Conservation (phyloP, 345 rosid genomes). For the Brassica nigra region DNA sequence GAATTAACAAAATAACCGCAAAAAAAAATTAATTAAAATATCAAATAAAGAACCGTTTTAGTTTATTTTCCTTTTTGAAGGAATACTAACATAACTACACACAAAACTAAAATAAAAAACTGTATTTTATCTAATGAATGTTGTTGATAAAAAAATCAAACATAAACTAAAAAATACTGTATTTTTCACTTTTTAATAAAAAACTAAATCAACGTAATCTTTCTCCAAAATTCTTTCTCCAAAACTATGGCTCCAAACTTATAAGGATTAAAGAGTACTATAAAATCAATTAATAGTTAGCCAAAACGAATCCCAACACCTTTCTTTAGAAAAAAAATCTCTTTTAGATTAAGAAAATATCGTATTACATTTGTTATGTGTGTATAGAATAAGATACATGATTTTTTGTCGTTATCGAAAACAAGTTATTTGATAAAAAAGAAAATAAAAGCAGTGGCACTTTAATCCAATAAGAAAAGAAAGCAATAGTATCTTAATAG, state of each 20-base stretch:
- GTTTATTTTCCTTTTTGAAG: not conserved
- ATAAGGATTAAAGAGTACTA: conserved; percentile 2
- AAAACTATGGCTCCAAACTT: not conserved
- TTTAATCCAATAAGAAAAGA: conserved; percentile 31
- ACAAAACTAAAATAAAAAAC: not conserved
- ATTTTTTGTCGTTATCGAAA: conserved; percentile 30
- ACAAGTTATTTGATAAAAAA: not conserved
- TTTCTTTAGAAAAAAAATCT: not conserved
- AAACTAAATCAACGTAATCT: not conserved
- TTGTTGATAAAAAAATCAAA: too few species aligned
- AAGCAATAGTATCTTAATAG: conserved; percentile 24
- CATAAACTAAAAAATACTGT: not conserved
- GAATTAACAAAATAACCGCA: too few species aligned
- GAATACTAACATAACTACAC: not conserved
- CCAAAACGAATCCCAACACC: conserved; percentile 6
- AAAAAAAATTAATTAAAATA: not conserved
- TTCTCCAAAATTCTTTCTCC: not conserved
- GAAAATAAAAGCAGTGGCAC: conserved; percentile 10
- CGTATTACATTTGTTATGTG: conserved; percentile 4
- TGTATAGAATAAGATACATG: conserved; percentile 19
- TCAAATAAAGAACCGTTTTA: not conserved
- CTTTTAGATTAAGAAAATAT: conserved; percentile 3
- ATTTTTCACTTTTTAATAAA: not conserved
- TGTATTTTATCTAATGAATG: not conserved
- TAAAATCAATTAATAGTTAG: conserved; percentile 5